Evolutionary conservation across 2,329 filamentous ascomycete species (phyloP).

Genomic region (Nannizzia gypsea): DNA sequence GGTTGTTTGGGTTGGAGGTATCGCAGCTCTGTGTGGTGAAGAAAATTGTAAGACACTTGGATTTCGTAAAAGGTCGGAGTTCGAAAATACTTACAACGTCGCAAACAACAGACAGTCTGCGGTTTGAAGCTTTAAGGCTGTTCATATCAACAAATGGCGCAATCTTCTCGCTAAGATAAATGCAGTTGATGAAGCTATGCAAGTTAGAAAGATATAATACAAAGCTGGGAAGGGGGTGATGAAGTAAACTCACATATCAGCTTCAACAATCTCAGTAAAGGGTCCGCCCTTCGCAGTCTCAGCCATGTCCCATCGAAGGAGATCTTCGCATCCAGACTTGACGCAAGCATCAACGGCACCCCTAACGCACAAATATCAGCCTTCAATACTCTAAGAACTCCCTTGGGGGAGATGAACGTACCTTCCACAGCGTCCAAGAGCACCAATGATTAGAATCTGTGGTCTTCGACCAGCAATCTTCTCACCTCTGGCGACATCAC

Average conservation of each 20-base stretch:
- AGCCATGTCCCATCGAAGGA: conserved; percentile 64
- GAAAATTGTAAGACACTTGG: not conserved
- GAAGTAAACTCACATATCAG: conserved; percentile 32
- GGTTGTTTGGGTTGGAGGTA: conserved; percentile 39
- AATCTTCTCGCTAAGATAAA: conserved; percentile 70
- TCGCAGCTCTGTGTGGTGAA: conserved; percentile 16
- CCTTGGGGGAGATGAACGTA: not conserved
- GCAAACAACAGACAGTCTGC: conserved; percentile 68
- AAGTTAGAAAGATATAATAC: conserved; percentile 13
- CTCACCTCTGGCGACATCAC: conserved; percentile 53
- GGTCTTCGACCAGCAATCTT: conserved; percentile 57
- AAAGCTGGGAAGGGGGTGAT: not conserved
- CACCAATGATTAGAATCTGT: conserved; percentile 72
- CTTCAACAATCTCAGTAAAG: conserved; percentile 64
- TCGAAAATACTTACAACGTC: conserved; percentile 46
- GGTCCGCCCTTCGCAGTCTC: conserved; percentile 69
- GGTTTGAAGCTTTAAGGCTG: conserved; percentile 53
- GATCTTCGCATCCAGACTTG: conserved; percentile 56
- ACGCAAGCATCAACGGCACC: conserved; percentile 72
- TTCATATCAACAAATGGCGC: conserved; percentile 68
- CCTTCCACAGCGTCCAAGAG: conserved; percentile 31
- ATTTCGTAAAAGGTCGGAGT: not conserved
- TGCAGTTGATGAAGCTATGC: conserved; percentile 76
- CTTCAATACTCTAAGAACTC: not conserved
- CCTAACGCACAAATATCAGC: conserved; percentile 38